A percentile compares a stretch with the other conserved stretches of the same genome.
These are phyloP conservation scores for Acorus calamus DNA, from an alignment of 106 monocot genomes.

Conservation along the genomic window DNA sequence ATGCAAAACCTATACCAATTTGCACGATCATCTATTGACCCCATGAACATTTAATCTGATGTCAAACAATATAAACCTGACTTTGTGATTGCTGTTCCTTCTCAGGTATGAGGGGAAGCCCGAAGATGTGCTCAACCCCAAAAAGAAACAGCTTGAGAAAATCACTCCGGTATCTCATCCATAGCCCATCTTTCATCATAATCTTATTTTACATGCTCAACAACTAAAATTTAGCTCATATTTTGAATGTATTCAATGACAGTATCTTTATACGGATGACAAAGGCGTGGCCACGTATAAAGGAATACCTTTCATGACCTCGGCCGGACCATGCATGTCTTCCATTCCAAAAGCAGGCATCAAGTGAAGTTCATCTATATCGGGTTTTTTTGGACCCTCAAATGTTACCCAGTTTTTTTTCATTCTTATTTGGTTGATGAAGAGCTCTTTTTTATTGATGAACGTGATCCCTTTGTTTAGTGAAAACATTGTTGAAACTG, in stretches of 20 bases:
- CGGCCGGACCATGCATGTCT: conserved; percentile 69
- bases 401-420: too few species aligned
- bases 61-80: too few species aligned
- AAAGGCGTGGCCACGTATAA: conserved; percentile 76
- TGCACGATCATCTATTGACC: background rate
- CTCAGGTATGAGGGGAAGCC: conserved; percentile 77
- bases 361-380: conserved; percentile 28
- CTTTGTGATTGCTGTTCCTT: background rate
- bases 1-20: background rate
- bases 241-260: conserved; percentile 12
- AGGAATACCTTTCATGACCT: conserved; percentile 72
- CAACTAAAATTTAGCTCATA: background rate
- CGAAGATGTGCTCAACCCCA: conserved; percentile 92
- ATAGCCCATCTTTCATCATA: background rate
- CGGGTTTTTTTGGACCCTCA: too few species aligned
- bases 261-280: conserved; percentile 78
- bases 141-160: conserved; percentile 97
- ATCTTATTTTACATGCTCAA: background rate
- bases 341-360: conserved; percentile 54
- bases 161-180: conserved; percentile 71
- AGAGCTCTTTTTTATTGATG: too few species aligned
- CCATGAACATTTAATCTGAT: too few species aligned
- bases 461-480: too few species aligned
- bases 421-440: too few species aligned
- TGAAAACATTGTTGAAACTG: too few species aligned